Percentiles rank a stretch among this genome's conserved stretches.
These are phyloP conservation scores for Trichothecium sympodiale DNA, from an alignment of 2,329 filamentous ascomycete genomes.

Conservation along the genomic window DNA sequence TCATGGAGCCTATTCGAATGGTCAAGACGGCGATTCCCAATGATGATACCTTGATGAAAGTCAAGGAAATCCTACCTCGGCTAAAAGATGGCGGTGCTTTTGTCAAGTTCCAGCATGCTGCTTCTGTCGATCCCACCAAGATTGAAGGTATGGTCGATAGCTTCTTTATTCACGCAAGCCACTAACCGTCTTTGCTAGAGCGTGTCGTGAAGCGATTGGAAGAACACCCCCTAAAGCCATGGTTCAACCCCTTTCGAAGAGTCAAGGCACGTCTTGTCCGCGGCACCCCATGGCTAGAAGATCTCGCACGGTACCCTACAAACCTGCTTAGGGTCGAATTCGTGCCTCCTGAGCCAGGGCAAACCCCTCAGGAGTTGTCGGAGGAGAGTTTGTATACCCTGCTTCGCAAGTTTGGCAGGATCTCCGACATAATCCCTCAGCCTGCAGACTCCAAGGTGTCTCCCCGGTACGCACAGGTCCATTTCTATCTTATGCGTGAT, in stretches of 20 bases:
- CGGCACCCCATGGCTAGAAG: conserved; percentile 88
- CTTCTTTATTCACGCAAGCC: neutral
- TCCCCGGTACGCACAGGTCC: conserved; percentile 69
- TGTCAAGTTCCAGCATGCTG: conserved; percentile 62
- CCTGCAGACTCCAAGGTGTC: conserved; percentile 75
- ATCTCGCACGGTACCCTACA: conserved; percentile 74
- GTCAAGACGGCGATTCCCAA: conserved; percentile 53
- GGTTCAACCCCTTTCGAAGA: conserved; percentile 74
- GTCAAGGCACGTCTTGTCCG: conserved; percentile 65
- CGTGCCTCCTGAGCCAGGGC: conserved; percentile 59
- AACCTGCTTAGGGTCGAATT: conserved; percentile 74
- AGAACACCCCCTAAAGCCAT: conserved; percentile 66
- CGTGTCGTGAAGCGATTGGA: conserved; percentile 52
- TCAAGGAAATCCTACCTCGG: conserved; percentile 73
- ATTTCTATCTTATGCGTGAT: conserved; percentile 62
- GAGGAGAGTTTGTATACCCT: conserved; percentile 81
- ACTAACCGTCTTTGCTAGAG: conserved; percentile 15
- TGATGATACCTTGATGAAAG: conserved; percentile 46
- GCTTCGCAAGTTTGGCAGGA: conserved; percentile 83
- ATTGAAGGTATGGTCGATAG: conserved; percentile 25
- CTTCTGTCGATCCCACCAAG: conserved; percentile 24
- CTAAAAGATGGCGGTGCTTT: conserved; percentile 90
- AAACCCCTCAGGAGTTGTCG: conserved; percentile 62
- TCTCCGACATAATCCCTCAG: conserved; percentile 74
- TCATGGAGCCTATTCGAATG: conserved; percentile 39